Evolutionary conservation across 2,329 filamentous ascomycete genomes (phyloP), one percentile per base, ranked within the genome.

Genomic region (Talaromyces sp.): DNA sequence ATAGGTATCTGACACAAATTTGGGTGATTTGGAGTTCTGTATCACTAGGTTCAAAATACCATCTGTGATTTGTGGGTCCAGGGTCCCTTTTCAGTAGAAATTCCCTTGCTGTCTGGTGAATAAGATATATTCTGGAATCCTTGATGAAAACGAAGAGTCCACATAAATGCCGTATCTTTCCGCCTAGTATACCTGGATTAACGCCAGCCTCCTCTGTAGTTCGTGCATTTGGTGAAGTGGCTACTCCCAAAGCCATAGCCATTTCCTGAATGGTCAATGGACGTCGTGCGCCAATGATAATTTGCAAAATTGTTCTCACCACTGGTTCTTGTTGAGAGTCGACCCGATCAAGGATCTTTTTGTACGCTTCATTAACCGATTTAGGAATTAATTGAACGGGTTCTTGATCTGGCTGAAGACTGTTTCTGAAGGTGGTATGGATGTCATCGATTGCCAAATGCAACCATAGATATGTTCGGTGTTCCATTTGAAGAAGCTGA

Each of bases 101-200:
- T 51, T 77, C 75, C 58, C 68, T 76, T 0, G 74, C 76, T 1
- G 76, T 79, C 63, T 79, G 74, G 36, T 79, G 76, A 34, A 79
- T 65, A 5, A 79, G 65, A 63, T 75, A 78, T 4, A 79, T 64
- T 56, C 62, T 70, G 4, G 59, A 63, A 51, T 76, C 65, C 1
- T 70, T 61, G n/a, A 79, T 65, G 18, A 59, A 68, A 2, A 79
- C 64, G 56, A 79, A 77, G 6, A 77, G 69, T 0, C 73, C 75
- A 60, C 75, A 79, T 10, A 74, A 61, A 5, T 70, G 59, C 44
- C 69, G 63, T 10, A 78, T 60, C 5, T 55, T 62, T 3, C 60
- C 7, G 30, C 59, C 31, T 30, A 71, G 65, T 30, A 54, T 47
- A 4, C 36, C 16, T 31, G 59, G 42, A 55, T 68, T 40, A 4